Evolutionary conservation across 2,329 filamentous ascomycete genomes (phyloP), one percentile per base, ranked within the genome.

Genomic region (Xylariaceae sp.): DNA sequence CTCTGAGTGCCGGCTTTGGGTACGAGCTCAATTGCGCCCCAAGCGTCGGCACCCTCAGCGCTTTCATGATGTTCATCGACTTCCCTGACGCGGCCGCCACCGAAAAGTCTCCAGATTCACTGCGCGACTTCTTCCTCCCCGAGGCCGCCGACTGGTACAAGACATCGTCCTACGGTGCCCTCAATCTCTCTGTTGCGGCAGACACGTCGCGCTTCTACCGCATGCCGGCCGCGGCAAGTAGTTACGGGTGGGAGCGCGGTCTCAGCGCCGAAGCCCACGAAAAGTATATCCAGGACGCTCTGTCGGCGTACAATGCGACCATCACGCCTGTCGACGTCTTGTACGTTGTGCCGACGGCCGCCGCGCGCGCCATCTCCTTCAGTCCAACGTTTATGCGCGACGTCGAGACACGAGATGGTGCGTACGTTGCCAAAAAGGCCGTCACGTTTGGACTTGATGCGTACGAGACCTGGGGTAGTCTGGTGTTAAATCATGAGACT

Each of bases 51-150:
- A 54, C 53, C 0, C 46, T 64, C 2, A 48, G 41, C 9, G 60
- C 53, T 13, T 57, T 52, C 40, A 64, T 67, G 62, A 50, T 67
- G 24, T 66, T 66, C 42, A 52, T 66, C 39, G 63, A 66, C 48
- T 66, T 45, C 18, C 9, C 42, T 1, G 45, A 48, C 16, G 29
- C 38, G 11, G 31, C 40, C 3, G 50, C 52, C 9, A 47, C 39
- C 16, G 48, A 53, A 22, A 47, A 56, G n/a, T 47, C 55, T 1
- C 57, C 58, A 0, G 17, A 58, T 34, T 38, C 40, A 3, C 47
- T 63, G 1, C 39, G 44, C 41, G 46, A 56, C 43, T 44, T 51
- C 45, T 43, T 58, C 50, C 18, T 63, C 36, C 53, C 57, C 0
- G 45, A 40, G 1, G 54, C 53, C 2, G 54, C 55, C 6, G 53